phyloP scores from a whole-genome alignment of 441 rosid species.

The Croton laevigatus region DNA sequence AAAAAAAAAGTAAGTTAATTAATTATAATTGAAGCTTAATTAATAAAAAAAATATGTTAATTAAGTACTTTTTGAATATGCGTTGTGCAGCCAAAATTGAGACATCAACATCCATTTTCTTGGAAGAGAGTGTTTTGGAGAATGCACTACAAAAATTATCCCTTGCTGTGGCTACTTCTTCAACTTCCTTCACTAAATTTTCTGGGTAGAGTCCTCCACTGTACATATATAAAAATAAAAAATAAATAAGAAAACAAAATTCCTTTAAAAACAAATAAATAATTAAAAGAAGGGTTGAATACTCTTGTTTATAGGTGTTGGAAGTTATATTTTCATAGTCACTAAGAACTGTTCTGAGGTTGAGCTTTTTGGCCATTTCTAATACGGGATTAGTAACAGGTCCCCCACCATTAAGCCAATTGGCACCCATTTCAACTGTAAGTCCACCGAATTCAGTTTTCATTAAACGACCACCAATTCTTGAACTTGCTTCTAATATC shows the following conservation, averaged over 20 bases:
- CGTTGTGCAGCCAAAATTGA: constrained; percentile 25
- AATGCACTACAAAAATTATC: constrained; percentile 21
- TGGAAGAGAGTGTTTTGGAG: constrained; percentile 9
- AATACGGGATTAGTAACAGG: constrained; percentile 22
- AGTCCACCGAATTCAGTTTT: constrained; percentile 18
- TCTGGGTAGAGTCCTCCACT: constrained; percentile 28
- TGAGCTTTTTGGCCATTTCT: constrained; percentile 20
- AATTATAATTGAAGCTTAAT: no score
- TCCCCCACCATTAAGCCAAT: constrained; percentile 33
- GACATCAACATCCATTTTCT: constrained; percentile 25
- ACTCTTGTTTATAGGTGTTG: constrained; percentile 33
- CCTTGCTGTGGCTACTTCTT: constrained; percentile 12
- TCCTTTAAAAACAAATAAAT: no score
- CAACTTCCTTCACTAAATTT: constrained; percentile 6
- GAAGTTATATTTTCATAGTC: constrained; percentile 21
- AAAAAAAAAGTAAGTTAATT: no score
- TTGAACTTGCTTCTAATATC: constrained; percentile 20
- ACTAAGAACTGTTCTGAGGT: constrained; percentile 21
- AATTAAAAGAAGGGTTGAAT: neutral
- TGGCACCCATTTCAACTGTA: constrained; percentile 29
- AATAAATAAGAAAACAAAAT: neutral
- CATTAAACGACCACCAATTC: constrained; percentile 22
- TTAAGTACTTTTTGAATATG: constrained; percentile 16
- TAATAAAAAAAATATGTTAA: neutral
- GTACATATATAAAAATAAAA: neutral